These are phyloP conservation scores for Cyclotella atomus DNA, from an alignment of 108 stramenopile species.

Conservation along the genomic window DNA sequence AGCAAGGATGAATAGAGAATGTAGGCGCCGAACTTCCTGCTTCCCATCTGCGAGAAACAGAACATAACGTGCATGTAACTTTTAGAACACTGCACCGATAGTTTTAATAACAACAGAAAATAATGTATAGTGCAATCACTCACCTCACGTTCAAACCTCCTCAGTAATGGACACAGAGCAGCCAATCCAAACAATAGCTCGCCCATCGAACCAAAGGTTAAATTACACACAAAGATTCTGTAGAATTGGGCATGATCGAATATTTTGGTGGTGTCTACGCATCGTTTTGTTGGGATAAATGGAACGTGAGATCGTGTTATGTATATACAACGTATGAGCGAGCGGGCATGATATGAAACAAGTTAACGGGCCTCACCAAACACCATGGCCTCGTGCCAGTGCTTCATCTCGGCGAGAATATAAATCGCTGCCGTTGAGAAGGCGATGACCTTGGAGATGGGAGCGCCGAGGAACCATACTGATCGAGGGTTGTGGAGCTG, in stretches of 20 bases:
- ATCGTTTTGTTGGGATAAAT: neutral
- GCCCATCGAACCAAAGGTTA: conserved; percentile 63
- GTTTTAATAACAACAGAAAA: neutral
- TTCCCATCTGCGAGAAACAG: conserved; percentile 46
- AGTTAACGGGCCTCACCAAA: conserved; percentile 53
- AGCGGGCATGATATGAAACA: too few relatives aligned
- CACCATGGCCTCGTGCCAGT: conserved; percentile 40
- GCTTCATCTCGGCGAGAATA: conserved; percentile 46
- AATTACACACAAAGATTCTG: conserved; percentile 45
- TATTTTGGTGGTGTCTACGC: conserved; percentile 34
- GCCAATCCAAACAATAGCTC: conserved; percentile 63
- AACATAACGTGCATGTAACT: neutral
- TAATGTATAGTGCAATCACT: neutral
- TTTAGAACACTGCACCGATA: neutral
- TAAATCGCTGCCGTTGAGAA: conserved; percentile 48
- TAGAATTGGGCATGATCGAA: conserved; percentile 50
- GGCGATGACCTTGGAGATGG: conserved; percentile 59
- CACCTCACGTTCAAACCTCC: conserved; percentile 77
- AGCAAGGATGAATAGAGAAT: conserved; percentile 35
- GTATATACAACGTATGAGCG: too few relatives aligned
- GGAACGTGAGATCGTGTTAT: neutral
- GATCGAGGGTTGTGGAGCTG: conserved; percentile 39
- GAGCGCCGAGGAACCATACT: conserved; percentile 67
- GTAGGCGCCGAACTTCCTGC: conserved; percentile 57
- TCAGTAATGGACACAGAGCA: conserved; percentile 50